A percentile compares a stretch with the other conserved stretches of the same genome.
Evolutionary conservation across 108 stramenopile species (phyloP).

Genomic region (Seminavis robusta): DNA sequence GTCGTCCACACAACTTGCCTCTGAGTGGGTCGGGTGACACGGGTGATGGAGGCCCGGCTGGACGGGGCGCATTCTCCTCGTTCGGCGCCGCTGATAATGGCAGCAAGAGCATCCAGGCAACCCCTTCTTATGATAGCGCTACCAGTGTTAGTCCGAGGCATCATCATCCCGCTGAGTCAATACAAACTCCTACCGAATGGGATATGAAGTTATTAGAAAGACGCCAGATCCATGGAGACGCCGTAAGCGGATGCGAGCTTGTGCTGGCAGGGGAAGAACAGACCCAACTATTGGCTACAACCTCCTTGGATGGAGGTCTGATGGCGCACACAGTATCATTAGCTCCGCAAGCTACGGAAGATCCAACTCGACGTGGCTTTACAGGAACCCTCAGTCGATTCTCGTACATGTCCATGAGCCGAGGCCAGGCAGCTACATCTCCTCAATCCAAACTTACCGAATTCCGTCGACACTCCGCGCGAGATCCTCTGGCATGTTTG

Average conservation of each 20-base stretch:
- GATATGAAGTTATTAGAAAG: slow-evolving; percentile 48
- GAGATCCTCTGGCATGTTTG: slow-evolving; percentile 65
- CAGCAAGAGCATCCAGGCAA: no score
- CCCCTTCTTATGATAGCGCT: no score
- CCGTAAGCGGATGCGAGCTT: slow-evolving; percentile 51
- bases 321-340: slow-evolving; percentile 37
- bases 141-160: no score
- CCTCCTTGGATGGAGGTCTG: slow-evolving; percentile 57
- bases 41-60: no score
- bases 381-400: slow-evolving; percentile 45
- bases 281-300: slow-evolving; percentile 33
- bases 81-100: no score
- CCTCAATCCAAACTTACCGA: slow-evolving; percentile 38
- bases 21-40: no score
- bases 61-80: no score
- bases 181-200: slow-evolving; percentile 44
- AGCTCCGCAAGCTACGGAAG: slow-evolving; percentile 16
- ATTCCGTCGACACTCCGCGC: slow-evolving; percentile 42
- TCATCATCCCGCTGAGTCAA: no score
- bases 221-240: slow-evolving; percentile 43
- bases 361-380: slow-evolving; percentile 21
- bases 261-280: slow-evolving; percentile 10
- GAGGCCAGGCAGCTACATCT: slow-evolving; percentile 8
- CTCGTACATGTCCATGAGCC: slow-evolving; percentile 31
- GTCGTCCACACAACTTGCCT: no score